Conservation (phyloP, 768 basidiomycete species). For the Collybiopsis confluens region DNA sequence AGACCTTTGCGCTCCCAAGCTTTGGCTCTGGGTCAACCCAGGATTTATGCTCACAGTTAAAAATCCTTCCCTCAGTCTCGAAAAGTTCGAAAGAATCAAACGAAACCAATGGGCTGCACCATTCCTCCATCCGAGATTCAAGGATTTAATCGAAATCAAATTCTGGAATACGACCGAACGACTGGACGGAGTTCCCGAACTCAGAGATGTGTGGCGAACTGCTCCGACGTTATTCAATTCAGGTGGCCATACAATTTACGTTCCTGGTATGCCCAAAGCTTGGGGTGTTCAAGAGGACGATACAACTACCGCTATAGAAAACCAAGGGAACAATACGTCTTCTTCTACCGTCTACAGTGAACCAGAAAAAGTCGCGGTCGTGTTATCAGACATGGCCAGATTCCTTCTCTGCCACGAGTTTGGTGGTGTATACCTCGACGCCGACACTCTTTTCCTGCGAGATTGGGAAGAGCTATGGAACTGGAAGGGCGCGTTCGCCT, state of each 20-base stretch:
- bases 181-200: conserved; percentile 59
- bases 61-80: conserved; percentile 34
- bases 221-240: conserved; percentile 61
- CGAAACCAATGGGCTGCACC: conserved; percentile 68
- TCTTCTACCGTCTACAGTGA: conserved; percentile 27
- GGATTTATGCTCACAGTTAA: conserved; percentile 46
- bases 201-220: conserved; percentile 61
- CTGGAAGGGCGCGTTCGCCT: conserved; percentile 71
- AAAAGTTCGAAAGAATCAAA: conserved; percentile 52
- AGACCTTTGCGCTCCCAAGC: conserved; percentile 58
- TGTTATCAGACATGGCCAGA: conserved; percentile 70
- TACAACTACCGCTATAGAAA: conserved; percentile 13
- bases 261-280: conserved; percentile 19
- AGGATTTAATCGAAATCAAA: conserved; percentile 63
- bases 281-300: neutral
- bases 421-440: conserved; percentile 71
- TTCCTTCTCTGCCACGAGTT: conserved; percentile 71
- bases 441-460: conserved; percentile 65
- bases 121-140: conserved; percentile 63
- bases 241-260: conserved; percentile 46
- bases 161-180: conserved; percentile 80
- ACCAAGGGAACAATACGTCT: conserved; percentile 8
- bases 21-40: conserved; percentile 78
- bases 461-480: conserved; percentile 80
- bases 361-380: conserved; percentile 65